Base-by-base conservation (phyloP, 2,329 filamentous ascomycete species). In the Penicillium thymicola region DNA sequence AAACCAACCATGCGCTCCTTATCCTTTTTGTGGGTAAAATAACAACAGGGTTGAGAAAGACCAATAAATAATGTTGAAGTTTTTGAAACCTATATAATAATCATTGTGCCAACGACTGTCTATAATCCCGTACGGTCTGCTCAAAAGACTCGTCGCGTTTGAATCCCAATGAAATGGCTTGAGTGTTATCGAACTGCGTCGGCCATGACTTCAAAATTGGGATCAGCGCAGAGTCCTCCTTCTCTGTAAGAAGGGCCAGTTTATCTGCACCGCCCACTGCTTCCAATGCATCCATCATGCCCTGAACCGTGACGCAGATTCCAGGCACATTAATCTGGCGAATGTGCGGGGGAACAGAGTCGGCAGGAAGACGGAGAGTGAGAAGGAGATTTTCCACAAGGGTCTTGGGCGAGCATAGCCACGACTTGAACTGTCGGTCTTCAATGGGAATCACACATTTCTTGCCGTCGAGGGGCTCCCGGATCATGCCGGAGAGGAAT, bases 401-500 rank as follows among this genome's bases (percentile, higher is more conserved):
- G 0, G 73, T 80, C 53, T 75, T 76, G 1, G 83, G 83, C 46
- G 81, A 82, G 69, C 79, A 81, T 23, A 86, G 64, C 73, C 81
- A 85, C 2, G 80, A 80, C 40, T 73, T 71, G 67, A 85, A 85
- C 0, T 63, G 61, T 3, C 83, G 73, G 36, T 76, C 67, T 34
- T 85, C 67, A 9, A 84, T 81, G 2, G 75, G 75, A 55, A 86
- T 78, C 0, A 82, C 69, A 57, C 80, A 84, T 61, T 78, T 75
- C 49, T 78, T 68, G 3, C 84, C 84, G 37, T 80, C 75, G 65
- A 88, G 76, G 0, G 85, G 84, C 72, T 88, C 85, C 23, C 85
- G 78, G 52, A 87, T 84, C 70, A 88, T 86, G 13, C 85, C 85
- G 0, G 69, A 85, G 10, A 86, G 75, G 64, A 87, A 88, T 0